Evolutionary conservation across 2,329 filamentous ascomycete genomes (phyloP).

Genomic region (Talaromyces verruculosus): DNA sequence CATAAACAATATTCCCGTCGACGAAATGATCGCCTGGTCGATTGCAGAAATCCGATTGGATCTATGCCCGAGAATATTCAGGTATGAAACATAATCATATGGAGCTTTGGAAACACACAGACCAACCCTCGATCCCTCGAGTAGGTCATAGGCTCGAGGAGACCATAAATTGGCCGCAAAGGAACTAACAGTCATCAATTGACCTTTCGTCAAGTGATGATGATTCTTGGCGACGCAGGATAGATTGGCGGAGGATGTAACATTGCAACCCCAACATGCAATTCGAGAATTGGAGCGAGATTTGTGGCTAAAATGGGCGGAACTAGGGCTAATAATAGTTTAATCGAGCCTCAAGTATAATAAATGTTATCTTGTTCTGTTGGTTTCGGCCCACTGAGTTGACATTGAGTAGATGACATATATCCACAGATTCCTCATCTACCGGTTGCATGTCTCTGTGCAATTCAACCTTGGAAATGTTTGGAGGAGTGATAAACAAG

Average conservation of each 20-base stretch:
- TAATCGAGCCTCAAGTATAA: neutral
- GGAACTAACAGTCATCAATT: neutral
- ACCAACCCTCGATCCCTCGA: neutral
- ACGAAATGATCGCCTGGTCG: neutral
- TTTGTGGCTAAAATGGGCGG: neutral
- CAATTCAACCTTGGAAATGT: too few relatives aligned
- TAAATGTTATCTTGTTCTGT: neutral
- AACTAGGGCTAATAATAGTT: neutral
- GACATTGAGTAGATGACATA: neutral
- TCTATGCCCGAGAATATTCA: neutral
- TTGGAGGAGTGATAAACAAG: neutral
- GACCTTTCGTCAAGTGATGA: slow-evolving; percentile 8
- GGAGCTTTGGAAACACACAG: neutral
- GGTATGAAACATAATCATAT: neutral
- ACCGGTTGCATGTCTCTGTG: neutral
- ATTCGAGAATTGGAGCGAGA: neutral
- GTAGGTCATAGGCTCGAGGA: neutral
- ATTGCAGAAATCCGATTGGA: neutral
- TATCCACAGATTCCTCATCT: neutral
- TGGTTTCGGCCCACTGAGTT: neutral
- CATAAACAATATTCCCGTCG: neutral
- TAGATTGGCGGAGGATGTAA: neutral
- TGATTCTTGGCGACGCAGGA: slow-evolving; percentile 2
- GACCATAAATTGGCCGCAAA: neutral
- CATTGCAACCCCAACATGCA: neutral